Percentiles rank a stretch among this genome's conserved stretches.
Conservation (phyloP, 2,329 filamentous ascomycete species). For the Neodidymelliopsis sp. region DNA sequence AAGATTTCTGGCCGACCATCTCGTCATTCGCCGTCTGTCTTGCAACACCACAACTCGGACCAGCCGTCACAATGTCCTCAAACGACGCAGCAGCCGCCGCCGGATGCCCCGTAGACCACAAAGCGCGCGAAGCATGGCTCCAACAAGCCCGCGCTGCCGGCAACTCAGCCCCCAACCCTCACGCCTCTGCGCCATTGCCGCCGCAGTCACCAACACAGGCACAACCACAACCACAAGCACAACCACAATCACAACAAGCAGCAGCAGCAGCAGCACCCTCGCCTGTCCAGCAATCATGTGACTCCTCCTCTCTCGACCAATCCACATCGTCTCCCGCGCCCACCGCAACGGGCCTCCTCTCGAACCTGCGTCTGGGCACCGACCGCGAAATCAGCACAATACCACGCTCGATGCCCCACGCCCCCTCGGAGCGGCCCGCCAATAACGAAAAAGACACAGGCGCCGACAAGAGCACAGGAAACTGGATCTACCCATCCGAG, state of each 20-base stretch:
- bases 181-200: conserved; percentile 21
- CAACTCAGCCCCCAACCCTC: conserved; percentile 31
- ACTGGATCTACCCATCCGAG: conserved; percentile 97
- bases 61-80: conserved; percentile 32
- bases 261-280: conserved; percentile 26
- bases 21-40: conserved; percentile 27
- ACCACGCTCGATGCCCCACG: conserved; percentile 39
- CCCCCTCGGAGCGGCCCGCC: conserved; percentile 57
- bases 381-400: conserved; percentile 57
- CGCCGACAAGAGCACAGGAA: conserved; percentile 72
- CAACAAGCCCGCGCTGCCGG: conserved; percentile 65
- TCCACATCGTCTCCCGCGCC: conserved; percentile 31
- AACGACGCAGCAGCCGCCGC: conserved; percentile 43
- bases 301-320: conserved; percentile 49
- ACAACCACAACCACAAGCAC: no score
- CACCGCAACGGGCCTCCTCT: conserved; percentile 28
- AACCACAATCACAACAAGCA: conserved; percentile 36
- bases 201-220: conserved; percentile 2
- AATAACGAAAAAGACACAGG: conserved; percentile 78
- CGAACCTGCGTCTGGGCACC: conserved; percentile 44
- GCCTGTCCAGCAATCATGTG: conserved; percentile 43
- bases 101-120: conserved; percentile 87
- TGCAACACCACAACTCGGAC: conserved; percentile 5
- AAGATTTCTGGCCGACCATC: conserved; percentile 30
- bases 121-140: conserved; percentile 87